Conservation (phyloP, 2,329 filamentous ascomycete species). For the Cordyceps cateniannulata region DNA sequence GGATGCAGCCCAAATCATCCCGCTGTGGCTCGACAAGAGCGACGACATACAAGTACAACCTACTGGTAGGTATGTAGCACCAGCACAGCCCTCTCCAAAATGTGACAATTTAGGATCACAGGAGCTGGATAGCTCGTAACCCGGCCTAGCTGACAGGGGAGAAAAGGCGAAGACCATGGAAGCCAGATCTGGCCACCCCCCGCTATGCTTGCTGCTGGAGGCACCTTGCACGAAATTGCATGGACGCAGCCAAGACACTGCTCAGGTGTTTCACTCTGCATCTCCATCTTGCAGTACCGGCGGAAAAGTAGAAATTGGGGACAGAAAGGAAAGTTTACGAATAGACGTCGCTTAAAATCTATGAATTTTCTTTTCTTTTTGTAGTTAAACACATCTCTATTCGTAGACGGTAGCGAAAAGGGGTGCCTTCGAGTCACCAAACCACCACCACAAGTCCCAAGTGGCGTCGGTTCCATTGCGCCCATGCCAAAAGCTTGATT, state of each 20-base stretch:
- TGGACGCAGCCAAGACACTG: slow-evolving; percentile 1
- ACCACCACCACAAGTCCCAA: background rate
- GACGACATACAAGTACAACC: too few relatives aligned
- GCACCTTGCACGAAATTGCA: background rate
- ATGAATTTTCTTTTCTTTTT: too few relatives aligned
- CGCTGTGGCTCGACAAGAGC: background rate
- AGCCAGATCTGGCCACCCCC: slow-evolving; percentile 1
- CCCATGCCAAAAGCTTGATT: background rate
- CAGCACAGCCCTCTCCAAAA: slow-evolving; percentile 2
- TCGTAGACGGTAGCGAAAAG: background rate
- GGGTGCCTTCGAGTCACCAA: background rate
- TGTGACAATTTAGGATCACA: background rate
- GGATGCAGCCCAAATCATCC: background rate
- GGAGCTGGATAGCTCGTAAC: background rate
- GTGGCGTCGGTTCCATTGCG: background rate
- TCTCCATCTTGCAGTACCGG: background rate
- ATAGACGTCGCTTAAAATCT: too few relatives aligned
- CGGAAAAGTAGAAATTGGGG: too few relatives aligned
- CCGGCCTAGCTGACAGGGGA: background rate
- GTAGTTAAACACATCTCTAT: too few relatives aligned
- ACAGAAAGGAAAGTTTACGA: too few relatives aligned
- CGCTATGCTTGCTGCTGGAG: background rate
- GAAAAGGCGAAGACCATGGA: background rate
- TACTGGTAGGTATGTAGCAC: background rate
- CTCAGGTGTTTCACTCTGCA: background rate